Base-by-base conservation (phyloP, 345 rosid genomes). In the Rhodamnia rubescens region DNA sequence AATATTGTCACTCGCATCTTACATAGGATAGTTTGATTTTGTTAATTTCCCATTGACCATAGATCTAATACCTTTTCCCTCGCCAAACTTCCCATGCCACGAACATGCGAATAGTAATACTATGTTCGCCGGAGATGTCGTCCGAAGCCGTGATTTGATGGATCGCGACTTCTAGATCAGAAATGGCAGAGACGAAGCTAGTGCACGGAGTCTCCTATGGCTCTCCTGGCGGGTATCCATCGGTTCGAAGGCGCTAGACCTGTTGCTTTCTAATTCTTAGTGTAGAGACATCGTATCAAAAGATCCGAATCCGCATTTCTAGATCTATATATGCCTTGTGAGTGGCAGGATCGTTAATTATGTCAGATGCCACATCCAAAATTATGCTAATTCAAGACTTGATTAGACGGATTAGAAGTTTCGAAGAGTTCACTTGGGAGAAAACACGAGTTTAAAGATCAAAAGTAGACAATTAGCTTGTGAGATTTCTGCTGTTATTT, bases 151-250 rank as follows among this genome's bases (percentile, higher is more conserved):
- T 29, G 44, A 64, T 29, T 64, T 3, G 40, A 36, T 3, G 40
- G 22, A 15, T 32, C 11, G 4, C 22, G 2, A 29, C 75, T 16
- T 64, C 44, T 29, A 11, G 21, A 32, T 64, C 4, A 42, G 4
- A 64, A 64, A 32, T 29, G 44, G 11, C 7, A 8, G 44, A 16
- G 4, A 64, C 3, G 44, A 61, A 59, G 74, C 74, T 13, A 59
- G 3, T 13, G 36, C 74, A 27, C 0, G 0, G 0, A 1, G 0
- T 27, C 29, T 59, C 10, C 29, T 14, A 2, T 3, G 14, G 52
- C 14, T 11, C 52, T 50, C 11, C 4, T 20, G 29, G 40, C 3
- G 74, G 57, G 40, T 10, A 59, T 4, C 5, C 2, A 4, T 1
- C 2, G 5, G 1, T 27, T 27, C 6, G 20, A 59, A 59, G 18